phyloP scores from a whole-genome alignment of 23 red algal species.

The Agarophyton chilense region DNA sequence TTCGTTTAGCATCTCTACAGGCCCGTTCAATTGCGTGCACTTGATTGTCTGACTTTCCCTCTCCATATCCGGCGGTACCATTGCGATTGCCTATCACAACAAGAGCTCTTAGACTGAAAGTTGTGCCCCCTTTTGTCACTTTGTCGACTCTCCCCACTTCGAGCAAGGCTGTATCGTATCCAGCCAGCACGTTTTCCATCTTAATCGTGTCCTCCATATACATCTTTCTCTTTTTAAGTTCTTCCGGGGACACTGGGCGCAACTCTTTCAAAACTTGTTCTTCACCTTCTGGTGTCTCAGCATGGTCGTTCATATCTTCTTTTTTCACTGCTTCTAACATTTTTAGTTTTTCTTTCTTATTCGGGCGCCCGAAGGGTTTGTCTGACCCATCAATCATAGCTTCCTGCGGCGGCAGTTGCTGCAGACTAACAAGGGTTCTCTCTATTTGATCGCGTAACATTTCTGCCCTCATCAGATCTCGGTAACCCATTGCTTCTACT shows the following conservation, averaged over 20 bases:
- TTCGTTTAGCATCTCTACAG: conserved; percentile 76
- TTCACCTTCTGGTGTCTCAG: not conserved
- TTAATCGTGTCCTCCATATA: conserved; percentile 62
- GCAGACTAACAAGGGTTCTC: conserved; percentile 51
- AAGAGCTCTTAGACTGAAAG: conserved; percentile 71
- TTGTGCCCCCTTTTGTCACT: conserved; percentile 81
- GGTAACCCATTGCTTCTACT: conserved; percentile 42
- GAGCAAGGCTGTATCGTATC: conserved; percentile 89
- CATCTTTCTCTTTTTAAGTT: conserved; percentile 38
- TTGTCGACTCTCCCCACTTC: conserved; percentile 80
- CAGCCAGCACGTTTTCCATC: conserved; percentile 66
- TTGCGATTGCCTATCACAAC: conserved; percentile 90
- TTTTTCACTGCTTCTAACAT: not conserved
- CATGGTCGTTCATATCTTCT: conserved; percentile 1
- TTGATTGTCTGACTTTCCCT: conserved; percentile 81
- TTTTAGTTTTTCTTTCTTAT: conserved; percentile 11
- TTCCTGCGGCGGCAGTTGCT: conserved; percentile 46
- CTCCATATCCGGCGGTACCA: conserved; percentile 84
- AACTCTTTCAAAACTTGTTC: conserved; percentile 15
- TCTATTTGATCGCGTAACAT: conserved; percentile 66
- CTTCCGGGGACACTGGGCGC: conserved; percentile 30
- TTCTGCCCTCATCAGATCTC: conserved; percentile 42
- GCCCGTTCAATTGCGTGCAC: conserved; percentile 79
- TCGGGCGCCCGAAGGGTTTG: conserved; percentile 34
- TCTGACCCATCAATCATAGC: conserved; percentile 49